Conservation (phyloP, 257 asterid species). For the Capsicum pubescens region DNA sequence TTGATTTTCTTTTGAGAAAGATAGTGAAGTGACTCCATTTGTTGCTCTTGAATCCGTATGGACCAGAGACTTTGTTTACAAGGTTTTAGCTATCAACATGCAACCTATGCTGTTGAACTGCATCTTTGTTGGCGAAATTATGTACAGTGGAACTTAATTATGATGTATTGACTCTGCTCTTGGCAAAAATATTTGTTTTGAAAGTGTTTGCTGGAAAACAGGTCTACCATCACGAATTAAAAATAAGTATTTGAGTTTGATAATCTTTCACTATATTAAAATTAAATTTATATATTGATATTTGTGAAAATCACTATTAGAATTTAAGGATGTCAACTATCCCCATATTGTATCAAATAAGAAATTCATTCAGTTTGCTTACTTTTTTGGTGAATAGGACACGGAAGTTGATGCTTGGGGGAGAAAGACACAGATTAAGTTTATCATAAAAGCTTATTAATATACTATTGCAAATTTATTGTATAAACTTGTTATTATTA, state of each 20-base stretch:
- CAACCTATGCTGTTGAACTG: slow-evolving; percentile 15
- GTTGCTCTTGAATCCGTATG: slow-evolving; percentile 4
- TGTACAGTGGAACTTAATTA: slow-evolving; percentile 27
- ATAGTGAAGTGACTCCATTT: slow-evolving; percentile 39
- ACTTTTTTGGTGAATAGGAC: too few relatives aligned
- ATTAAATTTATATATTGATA: too few relatives aligned
- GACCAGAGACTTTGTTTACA: background rate
- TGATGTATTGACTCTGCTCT: background rate
- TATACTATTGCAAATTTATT: too few relatives aligned
- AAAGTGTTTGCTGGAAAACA: slow-evolving; percentile 16
- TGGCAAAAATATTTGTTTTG: background rate
- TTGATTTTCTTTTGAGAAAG: slow-evolving; percentile 70
- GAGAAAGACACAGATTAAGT: too few relatives aligned
- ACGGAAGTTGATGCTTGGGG: background rate
- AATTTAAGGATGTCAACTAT: too few relatives aligned
- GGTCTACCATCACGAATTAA: background rate
- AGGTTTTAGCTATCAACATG: background rate
- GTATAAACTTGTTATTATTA: too few relatives aligned
- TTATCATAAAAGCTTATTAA: too few relatives aligned
- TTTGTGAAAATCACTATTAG: too few relatives aligned
- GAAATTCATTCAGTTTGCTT: too few relatives aligned
- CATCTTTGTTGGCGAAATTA: background rate
- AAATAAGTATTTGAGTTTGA: too few relatives aligned
- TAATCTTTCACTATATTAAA: too few relatives aligned
- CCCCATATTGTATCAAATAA: too few relatives aligned